Percentiles rank a stretch among this genome's conserved stretches.
phyloP scores from a whole-genome alignment of 2,329 filamentous ascomycete genomes.

The Bertia moriformis region DNA sequence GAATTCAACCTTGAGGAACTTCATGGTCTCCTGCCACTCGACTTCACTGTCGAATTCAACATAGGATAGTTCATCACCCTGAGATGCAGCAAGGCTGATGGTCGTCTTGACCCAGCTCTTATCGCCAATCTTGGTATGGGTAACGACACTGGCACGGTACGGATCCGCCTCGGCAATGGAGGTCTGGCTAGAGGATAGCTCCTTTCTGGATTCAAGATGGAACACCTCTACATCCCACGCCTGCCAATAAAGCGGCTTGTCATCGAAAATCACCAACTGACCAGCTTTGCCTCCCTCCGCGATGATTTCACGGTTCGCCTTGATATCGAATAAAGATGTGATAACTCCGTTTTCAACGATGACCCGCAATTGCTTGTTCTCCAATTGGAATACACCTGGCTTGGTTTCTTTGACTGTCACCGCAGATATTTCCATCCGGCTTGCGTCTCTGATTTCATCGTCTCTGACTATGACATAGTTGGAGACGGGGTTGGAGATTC shows the following conservation, averaged over 20 bases:
- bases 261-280: constrained; percentile 87
- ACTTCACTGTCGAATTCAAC: constrained; percentile 73
- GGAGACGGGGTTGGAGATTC: constrained; percentile 13
- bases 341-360: constrained; percentile 64
- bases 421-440: constrained; percentile 23
- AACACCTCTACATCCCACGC: constrained; percentile 97
- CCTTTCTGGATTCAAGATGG: constrained; percentile 73
- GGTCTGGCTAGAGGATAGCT: constrained; percentile 55
- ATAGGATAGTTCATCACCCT: constrained; percentile 49
- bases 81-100: constrained; percentile 60
- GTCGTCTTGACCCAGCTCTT: constrained; percentile 75
- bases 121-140: constrained; percentile 75
- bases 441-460: constrained; percentile 4
- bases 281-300: constrained; percentile 64
- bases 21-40: constrained; percentile 95
- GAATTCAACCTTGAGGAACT: constrained; percentile 97
- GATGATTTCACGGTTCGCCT: constrained; percentile 63
- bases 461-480: constrained; percentile 2
- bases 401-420: constrained; percentile 34
- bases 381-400: constrained; percentile 58
- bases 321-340: constrained; percentile 67
- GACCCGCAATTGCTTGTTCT: constrained; percentile 65
- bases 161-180: constrained; percentile 57
- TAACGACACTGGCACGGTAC: constrained; percentile 68
- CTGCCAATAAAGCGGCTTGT: constrained; percentile 95